These are phyloP conservation scores for Dictyostelium brefeldianum DNA, from an alignment of 78 protist genomes.

Conservation along the genomic window DNA sequence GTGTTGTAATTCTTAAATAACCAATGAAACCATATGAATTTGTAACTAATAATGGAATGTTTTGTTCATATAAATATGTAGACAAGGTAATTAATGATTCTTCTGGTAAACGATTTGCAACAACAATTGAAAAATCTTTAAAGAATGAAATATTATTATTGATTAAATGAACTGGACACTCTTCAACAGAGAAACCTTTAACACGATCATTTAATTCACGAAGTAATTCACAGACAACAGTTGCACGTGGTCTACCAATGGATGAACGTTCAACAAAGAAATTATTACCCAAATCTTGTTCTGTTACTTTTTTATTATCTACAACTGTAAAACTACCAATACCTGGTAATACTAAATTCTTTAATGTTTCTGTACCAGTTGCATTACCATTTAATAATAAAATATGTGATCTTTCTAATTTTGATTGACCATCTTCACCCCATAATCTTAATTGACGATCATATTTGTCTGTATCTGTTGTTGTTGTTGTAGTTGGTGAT, in stretches of 20 bases:
- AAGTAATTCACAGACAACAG: slow-evolving; percentile 75
- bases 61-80: background rate
- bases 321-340: slow-evolving; percentile 90
- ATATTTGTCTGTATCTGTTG: slow-evolving; percentile 86
- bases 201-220: slow-evolving; percentile 91
- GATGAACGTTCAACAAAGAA: slow-evolving; percentile 81
- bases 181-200: slow-evolving; percentile 58
- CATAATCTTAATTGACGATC: slow-evolving; percentile 89
- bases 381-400: slow-evolving; percentile 93
- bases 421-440: slow-evolving; percentile 94
- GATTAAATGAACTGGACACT: slow-evolving; percentile 77
- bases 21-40: slow-evolving; percentile 92
- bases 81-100: slow-evolving; percentile 58
- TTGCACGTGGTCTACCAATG: slow-evolving; percentile 89
- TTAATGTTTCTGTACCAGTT: slow-evolving; percentile 93
- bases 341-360: slow-evolving; percentile 96
- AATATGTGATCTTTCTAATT: slow-evolving; percentile 87
- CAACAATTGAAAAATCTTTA: slow-evolving; percentile 76
- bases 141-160: slow-evolving; percentile 59
- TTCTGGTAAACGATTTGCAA: slow-evolving; percentile 85
- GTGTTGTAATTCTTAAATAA: slow-evolving; percentile 75
- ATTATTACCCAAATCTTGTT: slow-evolving; percentile 88
- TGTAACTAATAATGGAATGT: slow-evolving; percentile 77
- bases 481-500: background rate
- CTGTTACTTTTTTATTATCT: slow-evolving; percentile 82